Base-by-base conservation (phyloP, 768 basidiomycete species). In the Lactarius sp. region DNA sequence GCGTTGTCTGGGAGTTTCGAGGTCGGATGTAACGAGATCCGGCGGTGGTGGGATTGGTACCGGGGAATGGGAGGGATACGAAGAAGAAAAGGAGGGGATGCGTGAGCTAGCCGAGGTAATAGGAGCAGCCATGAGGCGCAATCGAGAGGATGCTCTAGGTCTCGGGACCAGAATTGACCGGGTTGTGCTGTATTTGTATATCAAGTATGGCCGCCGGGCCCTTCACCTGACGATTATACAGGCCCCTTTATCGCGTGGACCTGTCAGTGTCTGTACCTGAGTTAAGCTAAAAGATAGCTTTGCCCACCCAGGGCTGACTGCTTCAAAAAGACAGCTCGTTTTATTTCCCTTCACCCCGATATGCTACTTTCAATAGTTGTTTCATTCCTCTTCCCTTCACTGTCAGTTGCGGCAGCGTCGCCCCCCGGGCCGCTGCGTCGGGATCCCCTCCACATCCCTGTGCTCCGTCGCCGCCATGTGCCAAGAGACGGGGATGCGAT, bases 61-160 rank as follows among this genome's bases (percentile, higher is more conserved):
- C 10, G 36, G 2, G 2, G 13, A 51, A n/a, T n/a, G n/a, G n/a
- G n/a, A n/a, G n/a, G n/a, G n/a, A n/a, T n/a, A n/a, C n/a, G n/a
- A n/a, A n/a, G 84, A 85, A 33, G 84, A 87, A 51, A 76, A 78
- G 5, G 65, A 75, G 6, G 81, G 82, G 0, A 71, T 91, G 56
- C 72, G 86, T 12, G 77, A 77, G 65, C 76, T 90, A 4, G 86
- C 87, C 0, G 87, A 85, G 22, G 22, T 27, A 27, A 27, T 27
- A 27, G 22, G 22, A 70, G 75, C 52, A 0, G 85, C 85, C 0
- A 86, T 89, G 1, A 76, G 88, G 64, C 85, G 85, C 0, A 81
- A 77, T 0, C 77, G 78, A 54, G 72, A 77, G 20, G 77, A 73
- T 18, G 76, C 74, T 0, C 70, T 88, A 20, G 88, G 88, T 0